Percentiles rank a stretch among this genome's conserved stretches.
Evolutionary conservation across 352 stramenopile species (phyloP).

Genomic region (Blastocystis sp.): DNA sequence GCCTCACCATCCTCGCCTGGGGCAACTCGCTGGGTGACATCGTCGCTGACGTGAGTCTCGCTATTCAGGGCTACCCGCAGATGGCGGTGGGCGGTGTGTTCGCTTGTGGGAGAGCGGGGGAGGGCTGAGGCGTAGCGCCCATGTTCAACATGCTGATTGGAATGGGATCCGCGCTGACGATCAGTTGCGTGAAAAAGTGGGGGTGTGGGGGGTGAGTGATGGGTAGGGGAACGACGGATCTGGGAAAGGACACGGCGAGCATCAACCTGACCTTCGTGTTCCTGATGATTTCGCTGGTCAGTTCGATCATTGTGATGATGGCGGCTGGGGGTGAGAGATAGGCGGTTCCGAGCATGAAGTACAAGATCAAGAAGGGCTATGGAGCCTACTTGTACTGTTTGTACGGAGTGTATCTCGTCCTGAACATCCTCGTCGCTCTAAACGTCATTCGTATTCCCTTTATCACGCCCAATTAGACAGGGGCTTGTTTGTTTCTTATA

Average conservation of each 20-base stretch:
- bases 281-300: constrained; percentile 66
- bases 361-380: constrained; percentile 67
- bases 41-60: constrained; percentile 82
- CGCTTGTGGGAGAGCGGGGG: constrained; percentile 46
- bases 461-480: constrained; percentile 46
- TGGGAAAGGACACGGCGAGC: constrained; percentile 63
- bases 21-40: constrained; percentile 83
- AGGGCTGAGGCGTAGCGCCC: constrained; percentile 44
- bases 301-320: constrained; percentile 63
- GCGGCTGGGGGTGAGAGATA: background rate
- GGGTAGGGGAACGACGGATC: constrained; percentile 36
- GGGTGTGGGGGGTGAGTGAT: constrained; percentile 41
- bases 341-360: constrained; percentile 26
- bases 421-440: constrained; percentile 47
- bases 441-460: constrained; percentile 57
- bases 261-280: constrained; percentile 70
- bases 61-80: constrained; percentile 76
- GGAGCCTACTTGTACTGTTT: constrained; percentile 69
- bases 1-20: constrained; percentile 82
- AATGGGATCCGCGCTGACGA: constrained; percentile 69
- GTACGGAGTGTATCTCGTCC: constrained; percentile 69
- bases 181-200: constrained; percentile 62
- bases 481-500: background rate
- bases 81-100: constrained; percentile 76
- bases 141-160: constrained; percentile 73